Evolutionary conservation across 2,329 filamentous ascomycete species (phyloP).

Genomic region (Xylariales sp.): DNA sequence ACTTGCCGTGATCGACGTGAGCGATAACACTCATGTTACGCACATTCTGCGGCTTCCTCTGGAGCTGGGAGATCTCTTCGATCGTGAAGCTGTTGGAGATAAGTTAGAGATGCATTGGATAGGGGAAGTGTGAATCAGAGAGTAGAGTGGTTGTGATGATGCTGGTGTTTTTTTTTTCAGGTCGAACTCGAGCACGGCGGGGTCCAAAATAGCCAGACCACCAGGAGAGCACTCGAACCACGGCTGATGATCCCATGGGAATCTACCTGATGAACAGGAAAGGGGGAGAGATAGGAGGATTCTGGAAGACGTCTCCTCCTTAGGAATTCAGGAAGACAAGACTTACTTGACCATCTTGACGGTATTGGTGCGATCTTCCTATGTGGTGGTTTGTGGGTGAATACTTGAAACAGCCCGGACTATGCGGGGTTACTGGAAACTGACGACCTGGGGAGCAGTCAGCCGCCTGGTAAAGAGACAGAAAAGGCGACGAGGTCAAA

Average conservation of each 20-base stretch:
- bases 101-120: no score
- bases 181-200: no score
- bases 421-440: constrained; percentile 4
- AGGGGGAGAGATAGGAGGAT: no score
- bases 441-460: constrained; percentile 3
- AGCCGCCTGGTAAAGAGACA: constrained; percentile 3
- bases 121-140: no score
- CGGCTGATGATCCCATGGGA: no score
- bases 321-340: background rate
- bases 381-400: constrained; percentile 16
- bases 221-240: no score
- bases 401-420: no score
- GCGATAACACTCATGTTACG: constrained; percentile 99
- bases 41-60: constrained; percentile 62
- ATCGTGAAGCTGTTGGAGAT: constrained; percentile 99
- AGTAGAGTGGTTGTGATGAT: no score
- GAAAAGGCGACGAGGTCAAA: constrained; percentile 1
- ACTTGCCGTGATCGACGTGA: constrained; percentile 99
- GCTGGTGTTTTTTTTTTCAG: no score
- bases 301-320: background rate
- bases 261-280: no score
- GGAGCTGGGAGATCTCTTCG: constrained; percentile 78
- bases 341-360: constrained; percentile 99
- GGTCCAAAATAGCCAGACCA: no score
- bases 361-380: constrained; percentile 58